Evolutionary conservation across 352 stramenopile species (phyloP).

Genomic region (Pythium myriotylum): DNA sequence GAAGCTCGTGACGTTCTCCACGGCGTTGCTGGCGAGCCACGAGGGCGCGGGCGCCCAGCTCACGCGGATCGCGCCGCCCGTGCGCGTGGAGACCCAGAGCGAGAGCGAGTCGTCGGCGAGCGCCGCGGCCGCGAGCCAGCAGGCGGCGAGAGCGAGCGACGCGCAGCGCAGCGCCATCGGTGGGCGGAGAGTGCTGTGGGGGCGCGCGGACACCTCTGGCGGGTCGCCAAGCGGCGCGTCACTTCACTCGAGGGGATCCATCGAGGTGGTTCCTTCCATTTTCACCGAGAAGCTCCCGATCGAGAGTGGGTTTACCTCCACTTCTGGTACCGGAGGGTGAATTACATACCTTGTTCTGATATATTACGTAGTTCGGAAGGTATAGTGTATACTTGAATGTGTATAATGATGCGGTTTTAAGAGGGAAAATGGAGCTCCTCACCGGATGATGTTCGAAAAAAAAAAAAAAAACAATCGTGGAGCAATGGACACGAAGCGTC

Average conservation of each 20-base stretch:
- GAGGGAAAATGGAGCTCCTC: no score
- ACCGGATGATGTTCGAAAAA: no score
- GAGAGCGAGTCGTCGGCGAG: constrained; percentile 5
- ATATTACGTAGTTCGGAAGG: no score
- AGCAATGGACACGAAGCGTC: constrained; percentile 27
- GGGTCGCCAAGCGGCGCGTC: constrained; percentile 14
- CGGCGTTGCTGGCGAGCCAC: constrained; percentile 8
- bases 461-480: no score
- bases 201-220: not conserved
- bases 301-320: no score
- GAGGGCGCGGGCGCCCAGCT: constrained; percentile 33
- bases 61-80: constrained; percentile 42
- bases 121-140: not conserved
- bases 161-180: not conserved
- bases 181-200: no score
- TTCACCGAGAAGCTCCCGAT: not conserved
- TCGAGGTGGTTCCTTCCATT: not conserved
- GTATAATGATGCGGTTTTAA: no score
- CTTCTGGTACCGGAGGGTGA: no score
- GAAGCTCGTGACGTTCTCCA: constrained; percentile 13
- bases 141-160: not conserved
- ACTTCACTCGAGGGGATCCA: not conserved
- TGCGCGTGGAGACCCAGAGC: constrained; percentile 23
- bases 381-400: no score
- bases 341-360: no score